Base-by-base conservation (phyloP, 768 basidiomycete genomes). In the Podaxis sp. region DNA sequence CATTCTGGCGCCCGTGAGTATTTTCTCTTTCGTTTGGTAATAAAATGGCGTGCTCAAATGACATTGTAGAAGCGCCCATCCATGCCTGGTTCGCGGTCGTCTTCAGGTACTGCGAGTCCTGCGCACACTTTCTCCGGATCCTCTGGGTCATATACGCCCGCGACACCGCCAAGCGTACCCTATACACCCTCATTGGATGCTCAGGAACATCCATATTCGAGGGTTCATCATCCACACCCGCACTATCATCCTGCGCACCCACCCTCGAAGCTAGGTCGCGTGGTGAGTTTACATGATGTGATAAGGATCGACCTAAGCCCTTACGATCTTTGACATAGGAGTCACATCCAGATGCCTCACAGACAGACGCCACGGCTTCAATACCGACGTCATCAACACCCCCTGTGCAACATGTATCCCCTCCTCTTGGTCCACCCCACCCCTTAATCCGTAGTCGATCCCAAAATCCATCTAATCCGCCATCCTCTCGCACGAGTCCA, bases 1-100 rank as follows among this genome's bases (percentile, higher is more conserved):
- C 67, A 86, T 88, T 48, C 72, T 88, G 12, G 74, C 82, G 11
- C 85, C 86, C 65, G 86, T 87, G 69, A 73, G 85, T 78, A 60
- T 44, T 46, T 53, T 51, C 56, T 54, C 17, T 55, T 60, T 17
- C 55, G 28, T 20, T 60, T 64, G 41, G 30, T 66, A 51, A 56
- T 55, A 44, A 66, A 60, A 60, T 53, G 51, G 55, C 56, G 59
- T 50, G 64, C 69, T 65, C 60, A 66, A 56, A 53, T 24, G 50
- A 30, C 36, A 38, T 62, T 56, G 38, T 48, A 85, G 83, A 86
- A 85, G 80, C 82, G 84, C 17, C 80, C 83, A 26, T 76, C 73
- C n/a, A 74, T 73, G 46, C 70, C 78, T 58, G 66, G 66, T 60
- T 80, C 82, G 26, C 76, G 77, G 55, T 79, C 82, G 8, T 77